Conservation (phyloP, 441 rosid species). For the Gossypium lobatum region DNA sequence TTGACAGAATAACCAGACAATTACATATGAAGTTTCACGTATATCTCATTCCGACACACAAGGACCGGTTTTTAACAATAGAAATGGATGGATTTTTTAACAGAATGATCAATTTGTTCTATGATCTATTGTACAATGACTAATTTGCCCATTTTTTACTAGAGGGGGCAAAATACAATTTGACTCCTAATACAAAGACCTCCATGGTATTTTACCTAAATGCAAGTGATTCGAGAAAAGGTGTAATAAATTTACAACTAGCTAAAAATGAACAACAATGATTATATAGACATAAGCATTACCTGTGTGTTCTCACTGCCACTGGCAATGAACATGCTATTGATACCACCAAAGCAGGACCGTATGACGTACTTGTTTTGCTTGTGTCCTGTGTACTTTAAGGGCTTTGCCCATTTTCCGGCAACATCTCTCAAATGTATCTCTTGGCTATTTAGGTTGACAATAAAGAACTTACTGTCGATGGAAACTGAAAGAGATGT, state of each 20-base stretch:
- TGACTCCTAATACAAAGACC: too few species aligned
- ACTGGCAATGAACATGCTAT: constrained; percentile 78
- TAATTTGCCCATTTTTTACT: too few species aligned
- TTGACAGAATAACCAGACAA: too few species aligned
- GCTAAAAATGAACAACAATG: neutral
- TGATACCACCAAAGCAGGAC: constrained; percentile 85
- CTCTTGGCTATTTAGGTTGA: constrained; percentile 82
- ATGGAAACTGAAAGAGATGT: constrained; percentile 66
- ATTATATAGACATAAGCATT: constrained; percentile 1
- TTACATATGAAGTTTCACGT: too few species aligned
- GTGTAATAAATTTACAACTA: neutral
- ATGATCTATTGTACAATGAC: too few species aligned
- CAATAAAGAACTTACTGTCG: constrained; percentile 63
- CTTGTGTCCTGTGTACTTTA: constrained; percentile 59
- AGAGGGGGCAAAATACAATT: too few species aligned
- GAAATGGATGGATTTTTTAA: too few species aligned
- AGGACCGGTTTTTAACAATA: too few species aligned
- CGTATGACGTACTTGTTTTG: constrained; percentile 80
- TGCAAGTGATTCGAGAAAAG: neutral
- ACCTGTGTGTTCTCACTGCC: constrained; percentile 87
- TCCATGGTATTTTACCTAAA: too few species aligned
- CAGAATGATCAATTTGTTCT: too few species aligned
- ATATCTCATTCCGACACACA: too few species aligned
- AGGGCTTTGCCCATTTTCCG: constrained; percentile 52
- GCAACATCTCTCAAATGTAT: constrained; percentile 89